phyloP scores from a whole-genome alignment of 2,329 filamentous ascomycete species.

The Exophiala xenobiotica region DNA sequence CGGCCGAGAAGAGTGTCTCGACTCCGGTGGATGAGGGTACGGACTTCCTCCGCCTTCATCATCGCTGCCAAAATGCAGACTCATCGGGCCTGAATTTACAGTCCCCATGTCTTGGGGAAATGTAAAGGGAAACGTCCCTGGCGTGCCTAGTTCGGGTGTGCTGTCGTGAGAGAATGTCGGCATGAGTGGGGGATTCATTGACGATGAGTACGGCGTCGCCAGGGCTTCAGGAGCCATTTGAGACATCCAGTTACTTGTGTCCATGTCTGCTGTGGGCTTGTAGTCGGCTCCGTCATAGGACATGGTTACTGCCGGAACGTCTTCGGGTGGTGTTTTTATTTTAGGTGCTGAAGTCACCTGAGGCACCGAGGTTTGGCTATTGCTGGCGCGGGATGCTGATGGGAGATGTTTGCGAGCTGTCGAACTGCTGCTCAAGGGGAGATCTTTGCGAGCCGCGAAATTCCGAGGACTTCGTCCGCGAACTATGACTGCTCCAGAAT shows the following conservation, averaged over 20 bases:
- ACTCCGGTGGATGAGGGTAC: slow-evolving; percentile 22
- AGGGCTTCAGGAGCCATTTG: slow-evolving; percentile 24
- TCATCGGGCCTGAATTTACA: slow-evolving; percentile 23
- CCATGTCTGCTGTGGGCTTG: slow-evolving; percentile 15
- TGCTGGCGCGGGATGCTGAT: slow-evolving; percentile 19
- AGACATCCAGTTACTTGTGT: slow-evolving; percentile 17
- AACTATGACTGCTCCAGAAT: slow-evolving; percentile 88
- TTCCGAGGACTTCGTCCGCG: slow-evolving; percentile 90
- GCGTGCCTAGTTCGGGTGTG: slow-evolving; percentile 26
- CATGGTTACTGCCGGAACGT: slow-evolving; percentile 18
- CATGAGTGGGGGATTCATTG: slow-evolving; percentile 25
- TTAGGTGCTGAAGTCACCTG: slow-evolving; percentile 31
- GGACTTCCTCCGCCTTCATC: slow-evolving; percentile 30
- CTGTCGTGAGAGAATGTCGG: slow-evolving; percentile 24
- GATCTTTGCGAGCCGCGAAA: slow-evolving; percentile 90
- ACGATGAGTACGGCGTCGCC: slow-evolving; percentile 24
- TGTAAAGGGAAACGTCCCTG: slow-evolving; percentile 25
- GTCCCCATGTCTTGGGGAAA: slow-evolving; percentile 27
- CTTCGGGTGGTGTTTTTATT: slow-evolving; percentile 24
- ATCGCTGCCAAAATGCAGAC: slow-evolving; percentile 31
- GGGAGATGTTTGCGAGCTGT: slow-evolving; percentile 70
- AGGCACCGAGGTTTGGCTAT: slow-evolving; percentile 26
- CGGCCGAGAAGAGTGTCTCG: slow-evolving; percentile 27
- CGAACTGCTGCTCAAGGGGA: slow-evolving; percentile 77
- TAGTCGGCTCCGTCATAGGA: slow-evolving; percentile 19